Conservation (phyloP, 2,329 filamentous ascomycete genomes). For the Hypoxylon sp. region DNA sequence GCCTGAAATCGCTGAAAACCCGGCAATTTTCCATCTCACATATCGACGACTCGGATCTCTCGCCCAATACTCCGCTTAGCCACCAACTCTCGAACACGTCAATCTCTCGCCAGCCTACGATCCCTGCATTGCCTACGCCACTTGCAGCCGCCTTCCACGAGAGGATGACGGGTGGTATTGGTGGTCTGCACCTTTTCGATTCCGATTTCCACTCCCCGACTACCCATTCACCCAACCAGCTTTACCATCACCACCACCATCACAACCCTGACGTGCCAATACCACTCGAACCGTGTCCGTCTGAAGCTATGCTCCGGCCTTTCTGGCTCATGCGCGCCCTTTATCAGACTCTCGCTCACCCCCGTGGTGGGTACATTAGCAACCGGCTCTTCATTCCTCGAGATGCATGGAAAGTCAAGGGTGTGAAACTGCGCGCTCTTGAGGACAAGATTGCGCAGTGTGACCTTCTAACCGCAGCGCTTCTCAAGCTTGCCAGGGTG, state of each 20-base stretch:
- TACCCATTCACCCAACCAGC: constrained; percentile 73
- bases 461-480: constrained; percentile 88
- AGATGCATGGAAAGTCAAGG: constrained; percentile 94
- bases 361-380: constrained; percentile 91
- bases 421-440: constrained; percentile 89
- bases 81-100: constrained; percentile 69
- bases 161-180: constrained; percentile 68
- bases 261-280: constrained; percentile 73
- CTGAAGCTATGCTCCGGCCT: constrained; percentile 88
- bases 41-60: constrained; percentile 75
- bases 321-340: constrained; percentile 98
- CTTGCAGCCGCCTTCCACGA: constrained; percentile 74
- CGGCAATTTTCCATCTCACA: constrained; percentile 79
- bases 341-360: constrained; percentile 92
- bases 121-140: constrained; percentile 78
- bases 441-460: constrained; percentile 96
- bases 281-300: constrained; percentile 91
- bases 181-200: constrained; percentile 86
- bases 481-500: constrained; percentile 85
- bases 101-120: constrained; percentile 65
- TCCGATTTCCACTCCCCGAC: constrained; percentile 79
- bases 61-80: constrained; percentile 81
- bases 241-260: constrained; percentile 67
- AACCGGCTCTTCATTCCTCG: constrained; percentile 92
- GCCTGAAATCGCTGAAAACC: constrained; percentile 78